Evolutionary conservation across 1,139 yeast genomes (phyloP), one percentile per base, ranked within the genome.

Genomic region (Diutina siamensis): DNA sequence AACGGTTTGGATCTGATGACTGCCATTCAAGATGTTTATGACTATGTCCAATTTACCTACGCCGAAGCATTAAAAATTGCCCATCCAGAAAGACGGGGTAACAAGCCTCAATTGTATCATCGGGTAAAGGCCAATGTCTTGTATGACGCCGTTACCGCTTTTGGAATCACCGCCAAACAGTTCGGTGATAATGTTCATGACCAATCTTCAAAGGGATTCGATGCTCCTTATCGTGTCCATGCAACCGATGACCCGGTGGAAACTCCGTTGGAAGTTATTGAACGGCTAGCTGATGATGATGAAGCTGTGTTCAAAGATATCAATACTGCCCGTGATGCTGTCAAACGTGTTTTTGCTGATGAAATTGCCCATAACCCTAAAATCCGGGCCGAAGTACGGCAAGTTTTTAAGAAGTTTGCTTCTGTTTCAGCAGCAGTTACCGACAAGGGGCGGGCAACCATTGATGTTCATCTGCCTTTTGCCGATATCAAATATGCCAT

Each of bases 401-500:
- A 73, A 8, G 77, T 81, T 21, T 85, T 79, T 59, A 76, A 79
- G 59, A 71, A 73, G 38, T 79, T 74, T 56, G 87, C 94, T 15
- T 72, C 75, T 22, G 74, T 89, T 19, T 83, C 84, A 58, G 82
- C 89, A 20, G 75, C 78, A 15, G 65, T 89, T 36, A 89, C 97
- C 0, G 94, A 88, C 52, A 88, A 86, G 63, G 99, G 99, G 50
- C 78, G 78, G 55, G 70, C 78, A 44, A 79, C 83, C 52, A 92
- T 92, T 51, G 94, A 83, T 53, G 80, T 76, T 48, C 80, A 80
- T 51, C 82, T 92, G 51, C 84, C 92, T 1, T 89, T 80, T 56
- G 87, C 83, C 49, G 96, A 87, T 57, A 82, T 94, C 65, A 94
- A 92, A 60, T 94, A 92, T 61, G 95, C 96, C 17, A 75, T 79